These are phyloP conservation scores for Actinidia polygama DNA, from an alignment of 179 eudicot species.

Conservation along the genomic window DNA sequence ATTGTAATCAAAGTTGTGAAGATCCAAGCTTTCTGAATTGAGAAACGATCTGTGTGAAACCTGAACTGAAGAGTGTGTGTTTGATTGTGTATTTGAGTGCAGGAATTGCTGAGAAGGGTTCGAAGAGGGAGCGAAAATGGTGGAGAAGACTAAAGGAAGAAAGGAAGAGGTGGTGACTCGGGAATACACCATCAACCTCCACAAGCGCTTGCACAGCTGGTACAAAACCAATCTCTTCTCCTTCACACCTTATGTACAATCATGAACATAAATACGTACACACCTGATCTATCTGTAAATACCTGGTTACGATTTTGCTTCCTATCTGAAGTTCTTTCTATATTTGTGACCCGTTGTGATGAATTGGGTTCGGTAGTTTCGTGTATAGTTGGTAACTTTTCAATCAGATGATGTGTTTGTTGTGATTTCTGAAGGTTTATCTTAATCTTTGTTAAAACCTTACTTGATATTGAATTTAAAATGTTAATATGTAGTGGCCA, in stretches of 20 bases:
- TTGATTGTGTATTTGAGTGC: slow-evolving; percentile 12
- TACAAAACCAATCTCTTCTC: slow-evolving; percentile 17
- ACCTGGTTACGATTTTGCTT: background rate
- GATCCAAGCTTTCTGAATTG: background rate
- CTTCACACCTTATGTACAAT: background rate
- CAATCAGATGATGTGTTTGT: background rate
- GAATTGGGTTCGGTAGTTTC: background rate
- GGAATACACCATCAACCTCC: slow-evolving; percentile 78
- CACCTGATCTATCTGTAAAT: too few species aligned
- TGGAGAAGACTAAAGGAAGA: slow-evolving; percentile 51
- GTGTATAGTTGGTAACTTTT: background rate
- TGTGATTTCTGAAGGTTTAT: background rate
- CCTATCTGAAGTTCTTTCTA: background rate
- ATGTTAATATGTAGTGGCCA: background rate
- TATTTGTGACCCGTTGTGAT: too few species aligned
- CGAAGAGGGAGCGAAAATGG: slow-evolving; percentile 27
- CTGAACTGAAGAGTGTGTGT: background rate
- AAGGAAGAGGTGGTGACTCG: slow-evolving; percentile 75
- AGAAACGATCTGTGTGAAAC: background rate
- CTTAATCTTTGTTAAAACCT: background rate
- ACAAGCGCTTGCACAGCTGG: slow-evolving; percentile 78
- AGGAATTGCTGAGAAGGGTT: slow-evolving; percentile 16
- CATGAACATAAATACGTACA: background rate
- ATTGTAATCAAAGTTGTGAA: background rate
- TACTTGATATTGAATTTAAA: background rate